phyloP scores from a whole-genome alignment of 352 stramenopile genomes.

The Phytophthora lateralis region DNA sequence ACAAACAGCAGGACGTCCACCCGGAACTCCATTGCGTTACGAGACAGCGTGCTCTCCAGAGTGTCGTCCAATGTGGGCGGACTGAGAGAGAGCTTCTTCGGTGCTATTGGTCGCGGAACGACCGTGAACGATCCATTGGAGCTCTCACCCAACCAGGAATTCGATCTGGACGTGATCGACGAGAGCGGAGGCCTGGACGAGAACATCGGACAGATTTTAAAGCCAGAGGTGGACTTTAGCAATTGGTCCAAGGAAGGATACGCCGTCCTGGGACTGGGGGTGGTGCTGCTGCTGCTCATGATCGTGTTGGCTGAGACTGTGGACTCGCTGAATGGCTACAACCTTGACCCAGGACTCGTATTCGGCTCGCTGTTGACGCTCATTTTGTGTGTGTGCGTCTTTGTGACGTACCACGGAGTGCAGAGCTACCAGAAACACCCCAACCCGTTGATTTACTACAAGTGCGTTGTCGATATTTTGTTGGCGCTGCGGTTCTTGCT shows the following conservation, averaged over 20 bases:
- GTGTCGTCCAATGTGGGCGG: conserved; percentile 46
- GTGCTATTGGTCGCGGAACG: conserved; percentile 26
- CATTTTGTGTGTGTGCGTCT: conserved; percentile 70
- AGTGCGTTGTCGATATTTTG: conserved; percentile 75
- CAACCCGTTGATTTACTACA: conserved; percentile 88
- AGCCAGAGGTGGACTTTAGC: conserved; percentile 43
- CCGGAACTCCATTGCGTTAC: conserved; percentile 38
- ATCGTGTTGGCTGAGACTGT: conserved; percentile 43
- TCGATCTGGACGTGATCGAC: conserved; percentile 79
- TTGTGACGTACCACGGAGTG: conserved; percentile 80
- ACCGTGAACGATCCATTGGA: conserved; percentile 54
- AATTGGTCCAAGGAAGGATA: conserved; percentile 62
- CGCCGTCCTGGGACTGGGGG: conserved; percentile 44
- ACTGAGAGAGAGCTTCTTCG: conserved; percentile 76
- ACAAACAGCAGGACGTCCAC: conserved; percentile 48
- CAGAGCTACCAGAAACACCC: conserved; percentile 79
- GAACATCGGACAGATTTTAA: conserved; percentile 62
- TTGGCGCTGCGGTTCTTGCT: conserved; percentile 76
- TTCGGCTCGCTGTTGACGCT: conserved; percentile 80
- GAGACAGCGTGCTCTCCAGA: conserved; percentile 43
- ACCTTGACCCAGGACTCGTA: conserved; percentile 69
- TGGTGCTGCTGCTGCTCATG: conserved; percentile 52
- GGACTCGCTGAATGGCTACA: conserved; percentile 85
- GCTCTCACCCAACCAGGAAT: conserved; percentile 70
- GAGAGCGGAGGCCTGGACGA: conserved; percentile 69